Base-by-base conservation (phyloP, 1,284 basidiomycete species). In the Malassezia restricta region DNA sequence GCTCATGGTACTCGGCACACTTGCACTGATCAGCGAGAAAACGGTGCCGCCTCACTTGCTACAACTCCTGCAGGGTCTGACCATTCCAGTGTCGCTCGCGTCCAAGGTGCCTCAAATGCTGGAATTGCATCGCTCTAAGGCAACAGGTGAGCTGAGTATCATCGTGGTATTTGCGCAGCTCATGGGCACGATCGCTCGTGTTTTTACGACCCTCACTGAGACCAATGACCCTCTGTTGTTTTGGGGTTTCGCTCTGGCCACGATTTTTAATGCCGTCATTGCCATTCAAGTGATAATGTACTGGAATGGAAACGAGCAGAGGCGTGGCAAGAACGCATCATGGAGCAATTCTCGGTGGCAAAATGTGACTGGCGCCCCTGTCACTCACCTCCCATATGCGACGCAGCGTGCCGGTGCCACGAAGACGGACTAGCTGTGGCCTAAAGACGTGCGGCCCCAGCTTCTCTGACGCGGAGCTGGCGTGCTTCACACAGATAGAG, bases 1-100 rank as follows among this genome's bases (percentile, higher is more conserved):
- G 83, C 84, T 61, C 90, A 96, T 76, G 78, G 91, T 38, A 86
- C 87, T 8, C 86, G 89, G 72, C 89, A 94, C 74, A 27, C 49
- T 68, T 31, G 60, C 67, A 47, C 63, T 63, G 48, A 57, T 52
- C 43, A 62, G 63, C 20, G 63, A 56, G 9, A 46, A 50, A 12
- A 54, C 69, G 24, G 59, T 68, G 41, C 47, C 66, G 8, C 47
- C 58, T 1, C 42, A 49, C 8, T 49, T 61, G 17, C 56, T 73
- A 32, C 54, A 61, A 8, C 42, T 69, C 49, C 51, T 66, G 20
- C 67, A 75, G 46, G 64, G 61, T 1, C 42, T 54, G 40, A 68
- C 68, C 3, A 71, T 73, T 29, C 70, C 70, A 6, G 65, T 71
- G 56, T 66, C 64, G 39, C 63, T 73, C 24, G 58, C 63, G 3